Conservation (phyloP, 192 early-diverging fungal species). For the Borealophlyctis nickersoniae region DNA sequence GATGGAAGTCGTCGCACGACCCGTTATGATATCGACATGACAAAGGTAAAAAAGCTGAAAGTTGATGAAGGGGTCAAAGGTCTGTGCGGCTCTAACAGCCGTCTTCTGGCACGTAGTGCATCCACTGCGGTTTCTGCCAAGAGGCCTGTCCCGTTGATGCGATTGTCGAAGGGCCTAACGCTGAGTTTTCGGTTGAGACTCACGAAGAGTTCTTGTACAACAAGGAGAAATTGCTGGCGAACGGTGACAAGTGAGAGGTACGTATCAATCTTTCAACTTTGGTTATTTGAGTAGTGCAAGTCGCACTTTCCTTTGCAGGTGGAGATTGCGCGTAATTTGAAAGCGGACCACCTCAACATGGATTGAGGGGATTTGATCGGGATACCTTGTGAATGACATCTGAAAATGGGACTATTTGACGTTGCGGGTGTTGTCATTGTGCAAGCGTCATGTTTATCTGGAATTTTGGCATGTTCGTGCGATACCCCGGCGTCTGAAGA, state of each 20-base stretch:
- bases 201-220: conserved; percentile 97
- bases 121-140: conserved; percentile 97
- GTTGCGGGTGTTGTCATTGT: no score
- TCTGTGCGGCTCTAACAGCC: no score
- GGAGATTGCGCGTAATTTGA: conserved; percentile 53
- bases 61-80: no score
- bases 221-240: conserved; percentile 86
- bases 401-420: no score
- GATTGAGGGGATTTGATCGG: no score
- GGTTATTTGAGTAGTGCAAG: neutral
- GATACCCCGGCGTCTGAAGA: no score
- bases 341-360: conserved; percentile 53
- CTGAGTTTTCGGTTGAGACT: conserved; percentile 94
- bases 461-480: no score
- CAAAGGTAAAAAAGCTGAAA: no score
- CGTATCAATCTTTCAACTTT: neutral
- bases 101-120: conserved; percentile 32
- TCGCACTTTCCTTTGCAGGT: conserved; percentile 17
- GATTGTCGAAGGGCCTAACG: conserved; percentile 95
- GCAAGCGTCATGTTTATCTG: no score
- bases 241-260: conserved; percentile 98
- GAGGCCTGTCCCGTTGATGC: conserved; percentile 96
- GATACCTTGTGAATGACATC: no score
- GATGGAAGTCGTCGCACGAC: conserved; percentile 93
- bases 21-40: conserved; percentile 99